These are phyloP conservation scores for Celoporthe dispersa DNA, from an alignment of 2,329 filamentous ascomycete genomes.

Conservation along the genomic window DNA sequence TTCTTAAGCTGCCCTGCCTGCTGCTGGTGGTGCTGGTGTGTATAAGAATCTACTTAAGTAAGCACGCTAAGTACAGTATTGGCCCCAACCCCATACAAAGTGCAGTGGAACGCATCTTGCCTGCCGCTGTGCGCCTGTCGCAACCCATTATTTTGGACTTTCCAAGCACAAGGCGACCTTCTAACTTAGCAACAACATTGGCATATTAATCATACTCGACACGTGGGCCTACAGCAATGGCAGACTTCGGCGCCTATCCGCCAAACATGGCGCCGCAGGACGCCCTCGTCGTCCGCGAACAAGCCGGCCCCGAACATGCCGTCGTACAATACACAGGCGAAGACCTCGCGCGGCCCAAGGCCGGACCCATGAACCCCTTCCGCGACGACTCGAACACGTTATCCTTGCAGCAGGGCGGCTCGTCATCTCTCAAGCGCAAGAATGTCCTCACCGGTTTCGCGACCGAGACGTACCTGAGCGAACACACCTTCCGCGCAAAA, in stretches of 20 bases:
- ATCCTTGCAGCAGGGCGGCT: slow-evolving; percentile 39
- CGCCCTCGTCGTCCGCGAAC: slow-evolving; percentile 63
- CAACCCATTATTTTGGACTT: slow-evolving; percentile 1
- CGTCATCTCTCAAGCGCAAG: slow-evolving; percentile 58
- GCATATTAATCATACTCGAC: neutral
- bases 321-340: slow-evolving; percentile 72
- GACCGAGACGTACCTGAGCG: slow-evolving; percentile 86
- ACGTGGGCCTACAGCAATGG: slow-evolving; percentile 48
- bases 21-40: neutral
- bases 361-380: slow-evolving; percentile 78
- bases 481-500: slow-evolving; percentile 85
- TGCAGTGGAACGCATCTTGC: neutral
- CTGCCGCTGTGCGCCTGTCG: slow-evolving; percentile 8
- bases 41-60: neutral
- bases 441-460: slow-evolving; percentile 85
- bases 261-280: slow-evolving; percentile 69
- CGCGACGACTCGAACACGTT: slow-evolving; percentile 56
- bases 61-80: neutral
- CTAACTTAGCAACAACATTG: too few species aligned
- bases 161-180: neutral
- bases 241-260: slow-evolving; percentile 66
- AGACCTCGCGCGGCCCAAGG: slow-evolving; percentile 66
- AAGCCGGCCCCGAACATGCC: slow-evolving; percentile 60
- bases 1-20: neutral
- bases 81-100: neutral